A percentile compares a stretch with the other conserved stretches of the same genome.
These are phyloP conservation scores for Cornus kousa DNA, from an alignment of 148 eudicot species.

Conservation along the genomic window DNA sequence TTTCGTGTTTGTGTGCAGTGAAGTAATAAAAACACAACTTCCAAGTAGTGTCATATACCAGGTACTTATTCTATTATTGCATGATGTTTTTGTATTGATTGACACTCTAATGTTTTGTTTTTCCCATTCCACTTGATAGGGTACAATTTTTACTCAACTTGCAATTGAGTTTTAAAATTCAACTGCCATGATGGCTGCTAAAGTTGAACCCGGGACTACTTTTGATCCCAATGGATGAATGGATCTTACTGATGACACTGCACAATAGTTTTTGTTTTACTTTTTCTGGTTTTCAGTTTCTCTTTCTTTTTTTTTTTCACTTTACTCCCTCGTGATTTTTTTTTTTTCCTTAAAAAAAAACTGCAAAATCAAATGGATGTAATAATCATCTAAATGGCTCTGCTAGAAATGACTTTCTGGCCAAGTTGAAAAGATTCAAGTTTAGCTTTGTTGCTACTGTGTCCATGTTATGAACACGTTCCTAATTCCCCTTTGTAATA, in stretches of 20 bases:
- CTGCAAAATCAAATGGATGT: too few relatives aligned
- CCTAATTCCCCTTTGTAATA: too few relatives aligned
- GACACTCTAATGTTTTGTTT: not conserved
- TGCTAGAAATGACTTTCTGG: not conserved
- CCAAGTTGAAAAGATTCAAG: not conserved
- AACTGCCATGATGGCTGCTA: too few relatives aligned
- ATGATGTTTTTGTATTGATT: too few relatives aligned
- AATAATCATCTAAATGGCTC: not conserved
- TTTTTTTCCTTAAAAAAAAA: too few relatives aligned
- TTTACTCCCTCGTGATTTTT: too few relatives aligned
- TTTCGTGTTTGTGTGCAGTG: constrained; percentile 42
- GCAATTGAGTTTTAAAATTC: too few relatives aligned
- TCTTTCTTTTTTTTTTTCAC: not conserved
- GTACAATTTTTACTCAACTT: not conserved
- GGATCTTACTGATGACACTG: too few relatives aligned
- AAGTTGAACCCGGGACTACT: too few relatives aligned
- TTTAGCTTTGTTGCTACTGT: not conserved
- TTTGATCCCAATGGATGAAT: too few relatives aligned
- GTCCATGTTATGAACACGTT: not conserved
- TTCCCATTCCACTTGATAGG: not conserved
- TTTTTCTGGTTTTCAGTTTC: not conserved
- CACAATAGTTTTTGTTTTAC: too few relatives aligned
- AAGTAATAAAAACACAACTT: constrained; percentile 59
- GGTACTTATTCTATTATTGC: constrained; percentile 33
- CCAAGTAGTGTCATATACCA: constrained; percentile 75